phyloP scores from a whole-genome alignment of 2,329 filamentous ascomycete species.

The Trichoderma arundinaceum region DNA sequence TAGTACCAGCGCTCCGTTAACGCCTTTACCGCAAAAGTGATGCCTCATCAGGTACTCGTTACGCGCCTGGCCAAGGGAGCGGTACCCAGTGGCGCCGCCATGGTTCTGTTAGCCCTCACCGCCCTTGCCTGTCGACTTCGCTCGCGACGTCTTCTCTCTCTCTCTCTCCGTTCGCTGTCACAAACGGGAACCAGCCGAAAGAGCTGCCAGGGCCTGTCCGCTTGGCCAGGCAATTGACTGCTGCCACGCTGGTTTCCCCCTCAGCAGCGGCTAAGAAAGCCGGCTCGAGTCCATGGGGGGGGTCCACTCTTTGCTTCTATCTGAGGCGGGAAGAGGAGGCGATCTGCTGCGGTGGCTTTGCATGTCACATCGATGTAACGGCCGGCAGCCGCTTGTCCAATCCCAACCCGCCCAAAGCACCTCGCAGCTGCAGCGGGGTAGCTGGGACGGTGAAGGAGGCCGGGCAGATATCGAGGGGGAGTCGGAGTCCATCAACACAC shows the following conservation, averaged over 20 bases:
- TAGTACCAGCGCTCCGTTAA: too few species aligned
- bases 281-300: background rate
- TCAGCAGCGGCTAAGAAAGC: background rate
- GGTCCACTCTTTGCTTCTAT: slow-evolving; percentile 7
- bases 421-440: slow-evolving; percentile 7
- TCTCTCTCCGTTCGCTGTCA: too few species aligned
- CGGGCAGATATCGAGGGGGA: too few species aligned
- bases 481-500: too few species aligned
- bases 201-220: background rate
- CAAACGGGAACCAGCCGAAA: too few species aligned
- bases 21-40: too few species aligned
- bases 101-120: too few species aligned
- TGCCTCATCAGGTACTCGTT: too few species aligned
- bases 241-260: slow-evolving; percentile 6
- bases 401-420: slow-evolving; percentile 2
- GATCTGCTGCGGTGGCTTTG: slow-evolving; percentile 5
- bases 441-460: background rate
- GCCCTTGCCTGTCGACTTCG: background rate
- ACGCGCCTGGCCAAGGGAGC: too few species aligned
- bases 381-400: slow-evolving; percentile 11
- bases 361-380: background rate
- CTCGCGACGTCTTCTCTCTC: too few species aligned
- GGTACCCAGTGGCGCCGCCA: too few species aligned
- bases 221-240: background rate
- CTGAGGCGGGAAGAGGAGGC: background rate